phyloP scores from a whole-genome alignment of 176 grass and related monocot genomes.

The Typha latifolia region DNA sequence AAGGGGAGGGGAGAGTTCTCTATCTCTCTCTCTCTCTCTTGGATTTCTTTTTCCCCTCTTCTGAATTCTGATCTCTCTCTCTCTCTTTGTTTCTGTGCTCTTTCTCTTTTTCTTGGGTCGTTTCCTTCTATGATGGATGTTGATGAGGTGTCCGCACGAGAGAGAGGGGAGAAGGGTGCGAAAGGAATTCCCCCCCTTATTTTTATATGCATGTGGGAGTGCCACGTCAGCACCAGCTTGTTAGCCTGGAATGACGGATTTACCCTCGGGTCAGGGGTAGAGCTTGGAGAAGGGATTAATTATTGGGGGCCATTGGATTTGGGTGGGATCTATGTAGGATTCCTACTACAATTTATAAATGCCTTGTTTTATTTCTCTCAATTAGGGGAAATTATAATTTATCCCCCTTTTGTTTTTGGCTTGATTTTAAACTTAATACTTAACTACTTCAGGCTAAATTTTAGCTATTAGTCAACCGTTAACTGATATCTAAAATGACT shows the following conservation, averaged over 20 bases:
- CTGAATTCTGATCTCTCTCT: background rate
- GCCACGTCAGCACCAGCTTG: conserved; percentile 14
- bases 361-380: no score
- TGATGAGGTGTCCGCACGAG: conserved; percentile 17
- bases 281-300: background rate
- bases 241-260: background rate
- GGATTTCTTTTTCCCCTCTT: background rate
- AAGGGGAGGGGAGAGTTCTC: background rate
- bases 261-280: background rate
- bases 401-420: no score
- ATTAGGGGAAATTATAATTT: no score
- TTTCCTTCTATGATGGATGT: background rate
- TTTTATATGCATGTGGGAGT: conserved; percentile 5
- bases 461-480: no score
- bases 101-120: background rate
- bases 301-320: background rate
- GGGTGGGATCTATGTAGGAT: no score
- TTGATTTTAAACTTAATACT: no score
- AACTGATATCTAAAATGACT: no score
- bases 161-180: background rate
- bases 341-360: no score
- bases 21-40: background rate
- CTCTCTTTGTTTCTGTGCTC: background rate
- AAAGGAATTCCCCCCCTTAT: background rate
- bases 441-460: no score